Percentiles rank a stretch among this genome's conserved stretches.
These are phyloP conservation scores for Cubamyces sp. DNA, from an alignment of 768 basidiomycete species.

Conservation along the genomic window DNA sequence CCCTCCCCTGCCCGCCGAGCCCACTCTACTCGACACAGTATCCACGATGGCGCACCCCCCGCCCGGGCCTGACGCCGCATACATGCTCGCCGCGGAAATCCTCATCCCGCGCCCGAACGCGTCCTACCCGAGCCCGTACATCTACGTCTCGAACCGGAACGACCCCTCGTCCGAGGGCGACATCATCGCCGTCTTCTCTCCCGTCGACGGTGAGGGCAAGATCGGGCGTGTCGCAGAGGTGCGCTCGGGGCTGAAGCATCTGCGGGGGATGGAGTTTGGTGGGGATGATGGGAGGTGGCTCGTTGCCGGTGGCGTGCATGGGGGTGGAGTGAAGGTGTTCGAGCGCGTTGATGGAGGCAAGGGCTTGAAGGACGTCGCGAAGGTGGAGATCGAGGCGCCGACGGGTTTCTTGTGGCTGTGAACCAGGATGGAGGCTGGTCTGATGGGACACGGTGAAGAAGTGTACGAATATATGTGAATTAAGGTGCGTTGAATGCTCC, in stretches of 20 bases:
- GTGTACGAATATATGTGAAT: too few species aligned
- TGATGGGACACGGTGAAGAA: neutral
- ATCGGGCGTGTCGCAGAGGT: constrained; percentile 63
- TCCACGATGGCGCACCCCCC: constrained; percentile 50
- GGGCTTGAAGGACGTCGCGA: constrained; percentile 55
- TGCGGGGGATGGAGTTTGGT: constrained; percentile 70
- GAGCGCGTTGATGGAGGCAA: constrained; percentile 65
- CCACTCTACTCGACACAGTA: constrained; percentile 44
- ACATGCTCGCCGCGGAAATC: constrained; percentile 72
- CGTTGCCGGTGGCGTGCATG: constrained; percentile 63
- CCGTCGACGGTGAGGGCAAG: constrained; percentile 44
- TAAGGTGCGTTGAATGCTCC: neutral
- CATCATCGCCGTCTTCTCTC: constrained; percentile 69
- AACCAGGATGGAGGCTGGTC: neutral
- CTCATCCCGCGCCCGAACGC: constrained; percentile 58
- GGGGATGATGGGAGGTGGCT: constrained; percentile 65
- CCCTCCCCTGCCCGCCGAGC: constrained; percentile 44
- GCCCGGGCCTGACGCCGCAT: constrained; percentile 38
- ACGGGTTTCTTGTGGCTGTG: constrained; percentile 46
- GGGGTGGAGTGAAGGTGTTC: constrained; percentile 72
- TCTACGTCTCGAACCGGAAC: constrained; percentile 79
- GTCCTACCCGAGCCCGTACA: constrained; percentile 56
- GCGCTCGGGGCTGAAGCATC: constrained; percentile 68
- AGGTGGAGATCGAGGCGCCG: constrained; percentile 41
- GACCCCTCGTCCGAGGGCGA: constrained; percentile 73